These are phyloP conservation scores for Amphichorda felina DNA, from an alignment of 2,329 filamentous ascomycete genomes.

Conservation along the genomic window DNA sequence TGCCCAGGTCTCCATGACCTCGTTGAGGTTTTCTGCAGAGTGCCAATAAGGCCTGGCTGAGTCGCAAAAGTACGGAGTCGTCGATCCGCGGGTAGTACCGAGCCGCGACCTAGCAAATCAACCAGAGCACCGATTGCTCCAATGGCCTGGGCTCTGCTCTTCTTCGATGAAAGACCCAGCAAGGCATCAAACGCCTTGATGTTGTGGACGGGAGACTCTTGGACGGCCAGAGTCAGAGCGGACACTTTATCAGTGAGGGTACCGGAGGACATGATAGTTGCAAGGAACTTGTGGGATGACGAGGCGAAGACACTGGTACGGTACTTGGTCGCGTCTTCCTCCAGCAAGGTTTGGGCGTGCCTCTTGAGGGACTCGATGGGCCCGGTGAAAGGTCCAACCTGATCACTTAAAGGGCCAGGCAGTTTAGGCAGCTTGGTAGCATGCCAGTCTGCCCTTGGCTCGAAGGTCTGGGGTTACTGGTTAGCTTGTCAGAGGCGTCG, in stretches of 20 bases:
- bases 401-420: slow-evolving; percentile 30
- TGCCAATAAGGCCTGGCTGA: slow-evolving; percentile 65
- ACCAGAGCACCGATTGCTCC: slow-evolving; percentile 88
- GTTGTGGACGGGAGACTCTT: slow-evolving; percentile 93
- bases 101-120: slow-evolving; percentile 84
- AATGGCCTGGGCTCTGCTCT: slow-evolving; percentile 84
- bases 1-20: slow-evolving; percentile 57
- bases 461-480: slow-evolving; percentile 33
- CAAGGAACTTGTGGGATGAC: slow-evolving; percentile 90
- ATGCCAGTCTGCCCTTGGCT: slow-evolving; percentile 48
- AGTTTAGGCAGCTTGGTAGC: slow-evolving; percentile 28
- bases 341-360: slow-evolving; percentile 63
- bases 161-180: slow-evolving; percentile 75
- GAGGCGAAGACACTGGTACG: slow-evolving; percentile 61
- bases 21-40: slow-evolving; percentile 49
- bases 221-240: slow-evolving; percentile 82
- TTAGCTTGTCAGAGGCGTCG: slow-evolving; percentile 17
- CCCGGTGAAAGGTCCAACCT: slow-evolving; percentile 27
- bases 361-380: slow-evolving; percentile 44
- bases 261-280: slow-evolving; percentile 92
- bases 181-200: slow-evolving; percentile 80
- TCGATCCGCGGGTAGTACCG: slow-evolving; percentile 70
- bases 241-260: slow-evolving; percentile 96
- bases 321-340: slow-evolving; percentile 69
- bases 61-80: slow-evolving; percentile 68